Evolutionary conservation across 2,329 filamentous ascomycete genomes (phyloP), one percentile per base, ranked within the genome.

Genomic region (Talaromyces sp.): DNA sequence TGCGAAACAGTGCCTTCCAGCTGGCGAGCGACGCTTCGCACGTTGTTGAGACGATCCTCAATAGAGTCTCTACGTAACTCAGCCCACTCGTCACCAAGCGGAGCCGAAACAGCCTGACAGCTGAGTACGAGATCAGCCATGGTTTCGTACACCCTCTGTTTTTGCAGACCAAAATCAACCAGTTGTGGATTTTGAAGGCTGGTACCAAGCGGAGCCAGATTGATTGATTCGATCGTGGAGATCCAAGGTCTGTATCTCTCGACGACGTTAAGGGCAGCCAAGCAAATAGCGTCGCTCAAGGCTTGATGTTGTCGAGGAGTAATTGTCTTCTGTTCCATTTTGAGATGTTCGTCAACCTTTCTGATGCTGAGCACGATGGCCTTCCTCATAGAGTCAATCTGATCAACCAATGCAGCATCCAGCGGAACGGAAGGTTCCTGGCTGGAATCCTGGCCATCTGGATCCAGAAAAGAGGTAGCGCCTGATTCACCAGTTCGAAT

Each of bases 41-140:
- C 92, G 68, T 91, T 89, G 69, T 90, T 91, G 29, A 98, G 79
- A 25, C 95, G 88, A 70, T 92, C 92, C 73, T 97, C 94, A 34
- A 99, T 82, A 7, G 93, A 91, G 75, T 96, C 92, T 1, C 93
- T 92, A 51, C 93, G 88, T n/a, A 93, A 84, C 75, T 97, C 93
- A 3, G 93, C 88, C 95, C 95, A 99, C 79, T 99, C 95, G 75
- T 99, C 95, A 8, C 90, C 91, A 51, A 99, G 79, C 5, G 95
- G 95, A 8, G 92, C 92, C 5, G 93, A 91, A n/a, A 98, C 90
- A 27, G 91, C 88, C 78, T 99, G 95, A 73, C 93, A 97, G 66
- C 90, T 88, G 59, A 97, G 80, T 3, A 98, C 81, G 31, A 99
- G 85, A 75, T 98, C 95, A 8, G 93, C 93, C 64, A 97, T 90